Base-by-base conservation (phyloP, 78 protist species). In the Dictyostelium firmibasis region DNA sequence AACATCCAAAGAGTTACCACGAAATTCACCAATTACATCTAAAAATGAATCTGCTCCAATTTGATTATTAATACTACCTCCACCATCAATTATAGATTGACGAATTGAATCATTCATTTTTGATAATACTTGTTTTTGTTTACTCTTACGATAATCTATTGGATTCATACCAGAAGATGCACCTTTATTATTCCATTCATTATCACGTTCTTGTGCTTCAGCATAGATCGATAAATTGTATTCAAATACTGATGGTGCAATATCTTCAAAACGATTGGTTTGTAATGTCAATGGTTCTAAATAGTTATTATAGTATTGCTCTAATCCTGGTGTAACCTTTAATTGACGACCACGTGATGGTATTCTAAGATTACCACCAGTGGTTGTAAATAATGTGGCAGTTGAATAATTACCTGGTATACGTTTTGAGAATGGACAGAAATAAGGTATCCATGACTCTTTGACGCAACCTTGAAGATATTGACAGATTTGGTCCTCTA, bases 181-280 rank as follows among this genome's bases (percentile, higher is more conserved):
- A 35, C 97, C 97, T 43, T 62, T 83, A 8, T 20, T n/a, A 38
- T 86, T 87, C 92, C 94, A 89, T 33, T 92, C 96, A 50, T 64
- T 27, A 5, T 96, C 97, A 38, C 96, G 33, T 27, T 96, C 96
- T 25, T 79, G 78, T 18, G 91, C 83, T 11, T 85, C 91, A 1
- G 93, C 83, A 86, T 62, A 77, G 23, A 83, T 77, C 2, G 96
- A 31, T 23, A 76, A 72, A 82, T 85, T 92, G 33, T 81, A 82
- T 70, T 96, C 97, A 41, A 96, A 85, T 14, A 96, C 83, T 1
- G 93, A 81, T 20, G 97, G 96, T 35, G 97, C 96, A 36, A 96
- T 41, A 60, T 87, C 92, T 25, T 84, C 82, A 36, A 43, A 38
- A 33, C 86, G 70, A 27, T 91, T 91, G 27, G 95, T 78, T 60